Conservation (phyloP, 2,329 filamentous ascomycete genomes). For the Alternaria arborescens region DNA sequence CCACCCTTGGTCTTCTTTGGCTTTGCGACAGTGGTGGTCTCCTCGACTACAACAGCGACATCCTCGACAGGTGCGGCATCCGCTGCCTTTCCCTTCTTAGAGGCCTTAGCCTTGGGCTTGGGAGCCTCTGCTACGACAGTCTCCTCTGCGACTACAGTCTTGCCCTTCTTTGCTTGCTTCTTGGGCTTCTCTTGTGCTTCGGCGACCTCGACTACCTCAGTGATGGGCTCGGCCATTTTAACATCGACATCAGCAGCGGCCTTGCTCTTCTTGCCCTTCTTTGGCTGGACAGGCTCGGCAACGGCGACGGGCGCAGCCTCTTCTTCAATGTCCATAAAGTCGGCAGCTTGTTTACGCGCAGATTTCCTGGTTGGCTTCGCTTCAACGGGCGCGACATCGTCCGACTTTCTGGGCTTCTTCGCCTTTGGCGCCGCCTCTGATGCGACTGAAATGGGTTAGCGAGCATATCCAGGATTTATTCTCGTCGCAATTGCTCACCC, state of each 20-base stretch:
- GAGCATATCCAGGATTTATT: slow-evolving; percentile 5
- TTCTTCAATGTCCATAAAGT: slow-evolving; percentile 45
- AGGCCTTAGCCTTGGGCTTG: slow-evolving; percentile 33
- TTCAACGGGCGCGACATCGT: slow-evolving; percentile 34
- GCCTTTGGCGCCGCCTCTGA: slow-evolving; percentile 46
- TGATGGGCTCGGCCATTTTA: slow-evolving; percentile 13
- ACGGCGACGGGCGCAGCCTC: slow-evolving; percentile 27
- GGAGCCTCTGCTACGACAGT: slow-evolving; percentile 19
- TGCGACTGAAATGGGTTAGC: slow-evolving; percentile 40
- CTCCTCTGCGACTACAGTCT: slow-evolving; percentile 19
- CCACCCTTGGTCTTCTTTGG: slow-evolving; percentile 27
- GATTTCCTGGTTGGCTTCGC: slow-evolving; percentile 36
- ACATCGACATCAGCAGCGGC: slow-evolving; percentile 17
- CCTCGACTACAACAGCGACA: slow-evolving; percentile 13
- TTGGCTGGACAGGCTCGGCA: slow-evolving; percentile 24
- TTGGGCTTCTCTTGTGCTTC: slow-evolving; percentile 23
- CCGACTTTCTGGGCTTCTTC: slow-evolving; percentile 51
- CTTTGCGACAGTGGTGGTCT: slow-evolving; percentile 23
- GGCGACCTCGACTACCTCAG: slow-evolving; percentile 10
- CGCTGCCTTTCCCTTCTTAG: slow-evolving; percentile 28
- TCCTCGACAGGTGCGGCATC: slow-evolving; percentile 26
- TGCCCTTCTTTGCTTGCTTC: slow-evolving; percentile 30
- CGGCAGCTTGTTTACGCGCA: slow-evolving; percentile 48
- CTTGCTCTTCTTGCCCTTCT: slow-evolving; percentile 52
- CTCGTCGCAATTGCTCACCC: slow-evolving; percentile 45